Evolutionary conservation across 495 filamentous ascomycete genomes (phyloP).

Genomic region (Amniculicola lignicola): DNA sequence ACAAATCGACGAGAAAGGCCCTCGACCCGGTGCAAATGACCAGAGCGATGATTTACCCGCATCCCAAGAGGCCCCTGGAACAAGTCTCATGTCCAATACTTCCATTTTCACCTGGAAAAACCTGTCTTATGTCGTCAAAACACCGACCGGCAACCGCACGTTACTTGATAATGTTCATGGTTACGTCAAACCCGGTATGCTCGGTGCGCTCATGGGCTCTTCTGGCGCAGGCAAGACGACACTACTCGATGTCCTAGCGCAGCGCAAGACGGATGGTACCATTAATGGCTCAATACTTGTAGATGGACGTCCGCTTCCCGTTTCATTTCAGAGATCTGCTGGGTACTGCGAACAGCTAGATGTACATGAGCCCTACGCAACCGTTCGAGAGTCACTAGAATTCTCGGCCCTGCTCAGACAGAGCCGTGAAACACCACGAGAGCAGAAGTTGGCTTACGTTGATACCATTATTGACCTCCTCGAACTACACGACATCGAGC

Average conservation of each 20-base stretch:
- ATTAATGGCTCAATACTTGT: slow-evolving; percentile 38
- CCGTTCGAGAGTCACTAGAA: slow-evolving; percentile 38
- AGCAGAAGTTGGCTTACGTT: slow-evolving; percentile 52
- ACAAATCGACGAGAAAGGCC: background rate
- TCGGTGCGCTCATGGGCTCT: slow-evolving; percentile 39
- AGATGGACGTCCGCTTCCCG: slow-evolving; percentile 36
- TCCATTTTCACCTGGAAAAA: slow-evolving; percentile 23
- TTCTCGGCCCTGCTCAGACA: slow-evolving; percentile 41
- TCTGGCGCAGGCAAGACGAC: slow-evolving; percentile 41
- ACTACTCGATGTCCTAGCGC: slow-evolving; percentile 40
- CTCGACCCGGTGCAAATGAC: background rate
- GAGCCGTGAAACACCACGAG: slow-evolving; percentile 20
- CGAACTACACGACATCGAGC: slow-evolving; percentile 44
- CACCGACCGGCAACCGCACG: slow-evolving; percentile 4
- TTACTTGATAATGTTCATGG: slow-evolving; percentile 35
- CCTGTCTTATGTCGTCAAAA: slow-evolving; percentile 12
- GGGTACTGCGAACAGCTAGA: slow-evolving; percentile 41
- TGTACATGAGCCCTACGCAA: slow-evolving; percentile 35
- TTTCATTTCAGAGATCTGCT: slow-evolving; percentile 38
- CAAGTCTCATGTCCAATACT: slow-evolving; percentile 13
- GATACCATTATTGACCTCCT: slow-evolving; percentile 55
- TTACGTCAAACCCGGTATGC: slow-evolving; percentile 37
- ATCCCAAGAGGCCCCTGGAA: slow-evolving; percentile 1
- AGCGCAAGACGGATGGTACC: slow-evolving; percentile 34
- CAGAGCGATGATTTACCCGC: background rate